Conservation (phyloP, 2,329 filamentous ascomycete species). For the Raffaelea deltoideospora region DNA sequence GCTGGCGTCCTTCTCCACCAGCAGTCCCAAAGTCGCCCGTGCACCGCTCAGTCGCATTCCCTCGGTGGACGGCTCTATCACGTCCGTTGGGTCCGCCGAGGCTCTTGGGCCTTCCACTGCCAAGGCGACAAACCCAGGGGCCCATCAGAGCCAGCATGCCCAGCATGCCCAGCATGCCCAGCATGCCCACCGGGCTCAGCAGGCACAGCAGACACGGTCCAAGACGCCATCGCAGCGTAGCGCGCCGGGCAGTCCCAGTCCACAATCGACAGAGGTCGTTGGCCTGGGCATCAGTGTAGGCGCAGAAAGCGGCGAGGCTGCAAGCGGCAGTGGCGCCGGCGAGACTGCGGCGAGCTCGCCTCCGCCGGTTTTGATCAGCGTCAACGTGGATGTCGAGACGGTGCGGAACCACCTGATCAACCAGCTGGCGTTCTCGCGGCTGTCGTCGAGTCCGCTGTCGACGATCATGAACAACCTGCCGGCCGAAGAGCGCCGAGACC, state of each 20-base stretch:
- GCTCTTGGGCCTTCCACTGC: too few species aligned
- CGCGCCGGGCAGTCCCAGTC: too few species aligned
- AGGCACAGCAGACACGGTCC: neutral
- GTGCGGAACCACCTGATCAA: constrained; percentile 82
- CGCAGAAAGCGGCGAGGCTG: neutral
- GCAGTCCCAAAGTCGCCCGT: constrained; percentile 39
- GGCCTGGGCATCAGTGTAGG: constrained; percentile 12
- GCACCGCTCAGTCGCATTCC: constrained; percentile 6
- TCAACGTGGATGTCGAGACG: constrained; percentile 23
- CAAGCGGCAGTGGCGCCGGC: neutral
- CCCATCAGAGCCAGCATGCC: neutral
- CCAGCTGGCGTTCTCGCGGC: constrained; percentile 84
- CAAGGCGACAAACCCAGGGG: neutral
- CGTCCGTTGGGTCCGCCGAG: constrained; percentile 4
- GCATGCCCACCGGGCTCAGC: neutral
- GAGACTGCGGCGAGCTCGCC: neutral
- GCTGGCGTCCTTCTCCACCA: constrained; percentile 61
- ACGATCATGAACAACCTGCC: constrained; percentile 82
- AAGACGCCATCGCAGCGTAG: neutral
- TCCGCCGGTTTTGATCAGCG: constrained; percentile 6
- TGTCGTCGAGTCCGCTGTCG: constrained; percentile 82
- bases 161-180: too few species aligned
- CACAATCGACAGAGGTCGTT: constrained; percentile 5
- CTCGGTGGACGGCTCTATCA: constrained; percentile 8
- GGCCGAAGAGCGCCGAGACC: constrained; percentile 39